These are phyloP conservation scores for Chaetoceros muelleri DNA, from an alignment of 108 stramenopile genomes.

Conservation along the genomic window DNA sequence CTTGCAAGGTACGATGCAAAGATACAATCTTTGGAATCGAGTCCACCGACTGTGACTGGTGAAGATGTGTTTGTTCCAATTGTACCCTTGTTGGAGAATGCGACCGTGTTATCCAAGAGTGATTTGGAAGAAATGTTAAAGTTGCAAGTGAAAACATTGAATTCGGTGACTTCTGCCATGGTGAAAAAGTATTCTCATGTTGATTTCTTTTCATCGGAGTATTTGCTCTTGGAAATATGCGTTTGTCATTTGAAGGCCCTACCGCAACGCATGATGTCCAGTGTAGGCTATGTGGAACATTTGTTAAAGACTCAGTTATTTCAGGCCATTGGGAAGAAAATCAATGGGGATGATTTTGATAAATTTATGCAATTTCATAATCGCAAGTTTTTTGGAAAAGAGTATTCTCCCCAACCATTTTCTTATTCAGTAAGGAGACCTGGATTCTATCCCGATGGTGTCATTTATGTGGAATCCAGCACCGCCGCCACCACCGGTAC, in stretches of 20 bases:
- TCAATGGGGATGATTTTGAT: slow-evolving; percentile 44
- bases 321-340: slow-evolving; percentile 61
- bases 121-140: no score
- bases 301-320: slow-evolving; percentile 45
- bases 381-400: slow-evolving; percentile 23
- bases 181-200: no score
- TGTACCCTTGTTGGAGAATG: slow-evolving; percentile 44
- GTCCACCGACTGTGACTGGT: neutral
- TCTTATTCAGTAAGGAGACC: slow-evolving; percentile 54
- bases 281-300: slow-evolving; percentile 42
- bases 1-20: neutral
- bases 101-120: no score
- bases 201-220: no score
- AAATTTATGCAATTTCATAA: slow-evolving; percentile 46
- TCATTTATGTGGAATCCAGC: neutral
- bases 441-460: slow-evolving; percentile 41
- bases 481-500: neutral
- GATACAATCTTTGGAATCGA: slow-evolving; percentile 2
- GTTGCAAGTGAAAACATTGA: no score
- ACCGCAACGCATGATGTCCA: no score
- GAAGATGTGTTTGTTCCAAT: slow-evolving; percentile 45
- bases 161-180: no score
- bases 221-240: no score
- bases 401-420: slow-evolving; percentile 46
- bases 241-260: no score